A percentile compares a stretch with the other conserved stretches of the same genome.
Evolutionary conservation across 768 basidiomycete species (phyloP).

Genomic region (Agaricus subrufescens): DNA sequence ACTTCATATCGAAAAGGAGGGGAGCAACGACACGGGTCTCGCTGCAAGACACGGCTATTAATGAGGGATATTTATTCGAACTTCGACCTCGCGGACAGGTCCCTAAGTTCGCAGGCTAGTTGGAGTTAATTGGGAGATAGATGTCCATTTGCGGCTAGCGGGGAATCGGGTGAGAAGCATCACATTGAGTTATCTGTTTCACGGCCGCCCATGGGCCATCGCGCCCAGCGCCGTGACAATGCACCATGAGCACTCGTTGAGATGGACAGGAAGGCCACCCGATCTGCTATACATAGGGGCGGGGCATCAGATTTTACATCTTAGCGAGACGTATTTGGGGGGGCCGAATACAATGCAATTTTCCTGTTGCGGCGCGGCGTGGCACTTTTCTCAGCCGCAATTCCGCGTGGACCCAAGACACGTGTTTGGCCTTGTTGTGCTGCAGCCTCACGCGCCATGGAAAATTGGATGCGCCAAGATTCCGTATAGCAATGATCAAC

Average conservation of each 20-base stretch:
- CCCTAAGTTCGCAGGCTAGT: background rate
- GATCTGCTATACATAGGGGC: too few species aligned
- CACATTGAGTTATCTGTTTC: too few species aligned
- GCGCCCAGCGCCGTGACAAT: too few species aligned
- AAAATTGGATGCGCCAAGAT: constrained; percentile 12
- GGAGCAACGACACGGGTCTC: constrained; percentile 1
- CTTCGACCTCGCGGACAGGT: background rate
- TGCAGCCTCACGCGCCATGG: constrained; percentile 26
- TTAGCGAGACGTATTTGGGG: too few species aligned
- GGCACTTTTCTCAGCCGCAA: background rate
- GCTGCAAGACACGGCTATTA: background rate
- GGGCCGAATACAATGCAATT: too few species aligned
- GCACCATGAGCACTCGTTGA: background rate
- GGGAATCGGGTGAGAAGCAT: too few species aligned
- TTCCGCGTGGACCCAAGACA: background rate
- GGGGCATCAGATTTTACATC: too few species aligned
- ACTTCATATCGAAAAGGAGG: constrained; percentile 5
- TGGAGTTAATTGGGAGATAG: too few species aligned
- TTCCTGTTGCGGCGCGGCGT: too few species aligned
- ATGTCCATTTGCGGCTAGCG: too few species aligned
- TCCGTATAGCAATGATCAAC: constrained; percentile 47
- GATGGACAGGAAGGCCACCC: background rate
- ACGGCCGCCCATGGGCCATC: too few species aligned
- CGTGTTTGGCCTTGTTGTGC: constrained; percentile 32
- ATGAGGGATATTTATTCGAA: background rate